Evolutionary conservation across 2,329 filamentous ascomycete genomes (phyloP).

Genomic region (Fusarium circinatum): DNA sequence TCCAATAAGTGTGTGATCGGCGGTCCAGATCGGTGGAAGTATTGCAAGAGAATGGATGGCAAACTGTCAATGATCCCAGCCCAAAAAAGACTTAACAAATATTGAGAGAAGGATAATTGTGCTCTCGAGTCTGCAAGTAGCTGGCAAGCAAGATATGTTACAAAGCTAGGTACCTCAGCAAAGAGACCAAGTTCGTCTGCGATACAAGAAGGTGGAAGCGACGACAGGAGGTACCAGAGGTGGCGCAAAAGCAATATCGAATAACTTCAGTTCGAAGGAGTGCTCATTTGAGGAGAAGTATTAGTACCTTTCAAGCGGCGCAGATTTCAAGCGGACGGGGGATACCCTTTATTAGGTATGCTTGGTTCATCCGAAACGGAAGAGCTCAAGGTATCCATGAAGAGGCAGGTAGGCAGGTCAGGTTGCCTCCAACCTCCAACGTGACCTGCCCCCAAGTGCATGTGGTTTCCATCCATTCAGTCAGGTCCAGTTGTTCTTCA

Average conservation of each 20-base stretch:
- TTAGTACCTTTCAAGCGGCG: slow-evolving; percentile 18
- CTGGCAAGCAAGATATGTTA: slow-evolving; percentile 1
- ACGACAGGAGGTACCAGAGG: background rate
- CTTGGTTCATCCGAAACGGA: slow-evolving; percentile 29
- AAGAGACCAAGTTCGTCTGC: background rate
- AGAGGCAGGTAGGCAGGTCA: slow-evolving; percentile 21
- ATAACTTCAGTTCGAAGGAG: background rate
- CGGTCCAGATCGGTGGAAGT: slow-evolving; percentile 31
- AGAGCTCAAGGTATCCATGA: slow-evolving; percentile 21
- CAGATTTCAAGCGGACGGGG: slow-evolving; percentile 28
- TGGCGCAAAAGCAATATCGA: slow-evolving; percentile 8
- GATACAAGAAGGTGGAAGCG: slow-evolving; percentile 4
- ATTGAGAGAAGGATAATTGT: background rate
- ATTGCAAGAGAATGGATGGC: slow-evolving; percentile 19
- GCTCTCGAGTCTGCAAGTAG: slow-evolving; percentile 6
- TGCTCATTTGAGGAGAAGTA: slow-evolving; percentile 3
- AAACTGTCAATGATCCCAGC: slow-evolving; percentile 18
- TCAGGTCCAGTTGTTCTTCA: slow-evolving; percentile 22
- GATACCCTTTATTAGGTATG: slow-evolving; percentile 40
- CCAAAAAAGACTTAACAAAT: background rate
- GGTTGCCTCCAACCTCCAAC: slow-evolving; percentile 40
- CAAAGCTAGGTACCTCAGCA: slow-evolving; percentile 3
- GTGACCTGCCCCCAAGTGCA: slow-evolving; percentile 31
- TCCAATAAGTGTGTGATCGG: slow-evolving; percentile 38
- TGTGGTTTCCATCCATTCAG: slow-evolving; percentile 22